A percentile compares a stretch with the other conserved stretches of the same genome.
These are phyloP conservation scores for Colletotrichum gigasporum DNA, from an alignment of 2,329 filamentous ascomycete genomes.

Conservation along the genomic window DNA sequence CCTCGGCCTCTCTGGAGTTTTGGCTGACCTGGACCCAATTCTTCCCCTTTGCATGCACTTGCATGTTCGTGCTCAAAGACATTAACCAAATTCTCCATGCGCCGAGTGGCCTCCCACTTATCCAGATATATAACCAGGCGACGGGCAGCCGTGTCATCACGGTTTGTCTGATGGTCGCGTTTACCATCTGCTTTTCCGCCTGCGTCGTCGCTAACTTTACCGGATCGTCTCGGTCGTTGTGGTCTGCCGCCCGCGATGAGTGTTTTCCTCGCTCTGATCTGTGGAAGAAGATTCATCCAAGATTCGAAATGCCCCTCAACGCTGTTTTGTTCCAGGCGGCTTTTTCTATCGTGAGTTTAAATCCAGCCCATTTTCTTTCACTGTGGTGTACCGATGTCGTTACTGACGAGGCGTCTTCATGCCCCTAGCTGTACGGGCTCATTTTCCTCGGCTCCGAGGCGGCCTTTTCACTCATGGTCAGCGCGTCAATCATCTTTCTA, in stretches of 20 bases:
- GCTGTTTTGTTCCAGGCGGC: constrained; percentile 14
- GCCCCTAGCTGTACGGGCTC: constrained; percentile 39
- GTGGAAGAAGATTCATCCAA: constrained; percentile 35
- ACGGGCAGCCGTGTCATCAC: background rate
- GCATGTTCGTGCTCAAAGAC: constrained; percentile 5
- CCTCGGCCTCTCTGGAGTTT: background rate
- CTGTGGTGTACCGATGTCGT: too few species aligned
- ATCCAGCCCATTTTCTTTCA: too few species aligned
- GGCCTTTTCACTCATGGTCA: constrained; percentile 39
- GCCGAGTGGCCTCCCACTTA: background rate
- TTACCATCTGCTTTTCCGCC: background rate
- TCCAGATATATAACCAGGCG: background rate
- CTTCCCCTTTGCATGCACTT: background rate
- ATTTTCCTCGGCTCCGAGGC: constrained; percentile 42
- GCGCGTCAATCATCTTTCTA: constrained; percentile 38
- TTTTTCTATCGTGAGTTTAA: background rate
- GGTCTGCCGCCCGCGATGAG: background rate
- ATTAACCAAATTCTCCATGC: background rate
- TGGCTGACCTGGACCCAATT: background rate
- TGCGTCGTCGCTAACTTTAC: background rate
- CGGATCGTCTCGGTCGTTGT: background rate
- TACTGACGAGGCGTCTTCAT: too few species aligned
- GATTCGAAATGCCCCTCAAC: constrained; percentile 39
- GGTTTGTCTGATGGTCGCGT: background rate
- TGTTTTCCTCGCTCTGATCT: constrained; percentile 36